Base-by-base conservation (phyloP, 2,329 filamentous ascomycete genomes). In the Fusarium redolens region DNA sequence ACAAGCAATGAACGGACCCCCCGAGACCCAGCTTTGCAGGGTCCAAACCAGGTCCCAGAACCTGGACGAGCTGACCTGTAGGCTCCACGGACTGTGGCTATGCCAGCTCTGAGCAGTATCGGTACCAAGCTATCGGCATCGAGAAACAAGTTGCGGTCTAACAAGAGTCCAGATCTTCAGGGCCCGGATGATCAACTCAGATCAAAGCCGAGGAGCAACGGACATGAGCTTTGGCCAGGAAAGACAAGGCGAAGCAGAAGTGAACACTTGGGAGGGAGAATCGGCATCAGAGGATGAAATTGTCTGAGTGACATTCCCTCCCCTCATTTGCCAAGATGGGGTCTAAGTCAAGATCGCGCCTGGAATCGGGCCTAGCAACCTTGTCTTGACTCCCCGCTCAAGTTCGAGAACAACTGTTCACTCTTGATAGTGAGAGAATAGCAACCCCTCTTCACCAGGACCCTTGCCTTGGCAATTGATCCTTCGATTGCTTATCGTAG, bases 21-120 rank as follows among this genome's bases (percentile, higher is more conserved):
- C 37, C 45, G 45, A 47, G 55, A 40, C 63, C 69, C 74, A 78
- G 75, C 76, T 78, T 63, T 69, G 78, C 74, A 77, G 74, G 75
- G 75, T 71, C 68, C 66, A 58, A 52, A 63, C 41, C 58, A 73
- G 57, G 73, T 72, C 73, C 63, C 63, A 20, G 61, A 72, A 68
- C 74, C 76, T 66, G 69, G 75, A 57, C 68, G 52, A 78, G 76
- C 76, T 77, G 75, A 77, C 62, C 31, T 68, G 52, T 47, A 70
- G 65, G 63, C 71, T 58, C 59, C 47, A 59, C 58, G 54, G 44
- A 25, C 35, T 58, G 72, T 73, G 72, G 73, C 75, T 77, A 71
- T 77, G 73, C 61, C 52, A 45, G 64, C 60, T 69, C 31, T 17
- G 20, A 31, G 18, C 22, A 22, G 40, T 33, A 50, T 30, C 18